These are phyloP conservation scores for Talaromyces sp. DNA, from an alignment of 2,329 filamentous ascomycete genomes.

Conservation along the genomic window DNA sequence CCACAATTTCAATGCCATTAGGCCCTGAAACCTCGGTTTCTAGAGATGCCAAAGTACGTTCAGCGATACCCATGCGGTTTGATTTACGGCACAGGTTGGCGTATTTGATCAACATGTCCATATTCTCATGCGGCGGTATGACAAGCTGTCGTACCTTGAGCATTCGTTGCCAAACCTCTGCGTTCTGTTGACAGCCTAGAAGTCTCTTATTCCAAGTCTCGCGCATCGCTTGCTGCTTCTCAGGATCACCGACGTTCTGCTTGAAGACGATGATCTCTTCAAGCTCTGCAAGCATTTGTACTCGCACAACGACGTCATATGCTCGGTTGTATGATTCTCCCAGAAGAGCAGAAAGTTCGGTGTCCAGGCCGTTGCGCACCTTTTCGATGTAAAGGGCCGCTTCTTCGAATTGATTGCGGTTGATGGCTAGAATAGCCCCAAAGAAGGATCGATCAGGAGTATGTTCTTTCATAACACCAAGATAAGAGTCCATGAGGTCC, in stretches of 20 bases:
- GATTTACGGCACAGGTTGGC: conserved; percentile 97
- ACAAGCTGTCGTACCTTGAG: conserved; percentile 90
- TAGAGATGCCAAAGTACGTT: conserved; percentile 90
- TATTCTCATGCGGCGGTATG: conserved; percentile 85
- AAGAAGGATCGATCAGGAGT: conserved; percentile 97
- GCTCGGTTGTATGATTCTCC: conserved; percentile 97
- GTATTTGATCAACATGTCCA: conserved; percentile 99
- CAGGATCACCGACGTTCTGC: conserved; percentile 72
- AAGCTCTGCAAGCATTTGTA: conserved; percentile 97
- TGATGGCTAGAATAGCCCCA: conserved; percentile 88
- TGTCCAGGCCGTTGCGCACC: conserved; percentile 88
- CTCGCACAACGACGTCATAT: conserved; percentile 94
- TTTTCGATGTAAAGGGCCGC: conserved; percentile 86
- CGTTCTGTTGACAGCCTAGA: conserved; percentile 91
- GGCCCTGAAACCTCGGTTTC: conserved; percentile 63
- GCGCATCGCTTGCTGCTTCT: conserved; percentile 86
- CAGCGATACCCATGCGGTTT: conserved; percentile 85
- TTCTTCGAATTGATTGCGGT: conserved; percentile 92
- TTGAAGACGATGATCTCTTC: conserved; percentile 99
- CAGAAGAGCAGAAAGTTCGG: conserved; percentile 91
- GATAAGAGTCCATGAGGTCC: conserved; percentile 97
- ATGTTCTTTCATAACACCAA: conserved; percentile 88
- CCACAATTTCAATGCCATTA: conserved; percentile 38
- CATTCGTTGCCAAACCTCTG: conserved; percentile 98
- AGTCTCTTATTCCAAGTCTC: conserved; percentile 94